These are phyloP conservation scores for Phytophthora chlamydospora DNA, from an alignment of 352 stramenopile genomes.

Conservation along the genomic window DNA sequence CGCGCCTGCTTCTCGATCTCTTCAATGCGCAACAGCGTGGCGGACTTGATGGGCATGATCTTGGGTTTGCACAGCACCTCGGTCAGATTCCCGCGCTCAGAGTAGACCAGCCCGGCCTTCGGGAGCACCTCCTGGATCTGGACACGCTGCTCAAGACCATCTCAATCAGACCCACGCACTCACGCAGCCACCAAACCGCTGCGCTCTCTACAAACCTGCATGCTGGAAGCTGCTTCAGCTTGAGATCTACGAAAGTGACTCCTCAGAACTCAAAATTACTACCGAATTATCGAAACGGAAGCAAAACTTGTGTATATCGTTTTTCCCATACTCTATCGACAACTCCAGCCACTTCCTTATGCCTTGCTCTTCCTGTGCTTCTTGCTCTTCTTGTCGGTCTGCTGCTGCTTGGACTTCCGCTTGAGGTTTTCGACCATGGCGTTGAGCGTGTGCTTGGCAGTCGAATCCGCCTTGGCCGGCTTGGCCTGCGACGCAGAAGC, in stretches of 20 bases:
- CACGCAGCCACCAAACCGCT: background rate
- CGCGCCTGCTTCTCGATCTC: slow-evolving; percentile 82
- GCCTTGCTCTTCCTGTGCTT: slow-evolving; percentile 61
- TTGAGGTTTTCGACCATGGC: slow-evolving; percentile 86
- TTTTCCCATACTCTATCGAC: background rate
- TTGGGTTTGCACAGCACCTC: slow-evolving; percentile 92
- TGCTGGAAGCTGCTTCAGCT: slow-evolving; percentile 3
- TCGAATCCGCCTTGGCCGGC: slow-evolving; percentile 17
- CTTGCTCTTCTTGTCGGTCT: slow-evolving; percentile 54
- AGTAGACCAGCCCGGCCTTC: slow-evolving; percentile 90
- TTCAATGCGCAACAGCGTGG: slow-evolving; percentile 85
- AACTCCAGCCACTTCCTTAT: slow-evolving; percentile 16
- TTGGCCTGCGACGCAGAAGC: slow-evolving; percentile 2
- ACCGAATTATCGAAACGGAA: slow-evolving; percentile 9
- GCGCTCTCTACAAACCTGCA: slow-evolving; percentile 23
- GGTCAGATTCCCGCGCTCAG: slow-evolving; percentile 82
- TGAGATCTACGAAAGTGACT: slow-evolving; percentile 15
- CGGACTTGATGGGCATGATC: slow-evolving; percentile 90
- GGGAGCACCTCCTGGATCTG: slow-evolving; percentile 87
- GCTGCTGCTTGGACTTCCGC: slow-evolving; percentile 62
- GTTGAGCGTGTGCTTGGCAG: slow-evolving; percentile 53
- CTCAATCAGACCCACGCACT: background rate
- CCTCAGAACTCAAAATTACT: background rate
- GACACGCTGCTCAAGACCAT: slow-evolving; percentile 47
- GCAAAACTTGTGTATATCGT: slow-evolving; percentile 19